Evolutionary conservation across 345 rosid genomes (phyloP).

Genomic region (Linum tenue): DNA sequence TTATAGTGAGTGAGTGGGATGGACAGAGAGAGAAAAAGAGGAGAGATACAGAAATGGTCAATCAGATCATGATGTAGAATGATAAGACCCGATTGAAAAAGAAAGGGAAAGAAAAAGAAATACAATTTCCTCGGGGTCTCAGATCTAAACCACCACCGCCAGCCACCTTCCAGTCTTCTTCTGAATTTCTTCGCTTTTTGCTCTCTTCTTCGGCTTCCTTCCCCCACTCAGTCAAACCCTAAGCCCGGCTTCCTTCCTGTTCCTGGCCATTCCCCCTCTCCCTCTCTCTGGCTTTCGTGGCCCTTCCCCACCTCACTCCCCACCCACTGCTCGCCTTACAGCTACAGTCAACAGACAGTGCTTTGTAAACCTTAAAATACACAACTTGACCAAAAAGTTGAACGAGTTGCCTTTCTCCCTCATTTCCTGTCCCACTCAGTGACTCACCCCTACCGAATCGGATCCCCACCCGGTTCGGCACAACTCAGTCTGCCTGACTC

Average conservation of each 20-base stretch:
- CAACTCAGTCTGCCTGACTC: not conserved
- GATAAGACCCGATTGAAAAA: conserved; percentile 27
- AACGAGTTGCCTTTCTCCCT: not conserved
- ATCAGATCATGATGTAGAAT: conserved; percentile 42
- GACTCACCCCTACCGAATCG: too few relatives aligned
- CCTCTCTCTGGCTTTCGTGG: too few relatives aligned
- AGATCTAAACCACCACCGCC: not conserved
- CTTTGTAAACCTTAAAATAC: not conserved
- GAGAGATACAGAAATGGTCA: conserved; percentile 9
- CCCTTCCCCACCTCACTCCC: too few relatives aligned
- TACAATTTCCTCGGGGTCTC: not conserved
- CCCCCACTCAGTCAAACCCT: too few relatives aligned
- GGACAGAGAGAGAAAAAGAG: conserved; percentile 12
- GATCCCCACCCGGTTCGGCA: too few relatives aligned
- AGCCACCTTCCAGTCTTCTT: not conserved
- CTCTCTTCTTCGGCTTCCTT: conserved; percentile 17
- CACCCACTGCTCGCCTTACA: not conserved
- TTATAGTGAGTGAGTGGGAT: not conserved
- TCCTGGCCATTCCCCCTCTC: too few relatives aligned
- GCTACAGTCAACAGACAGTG: not conserved
- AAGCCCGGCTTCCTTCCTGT: too few relatives aligned
- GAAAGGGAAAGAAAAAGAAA: not conserved
- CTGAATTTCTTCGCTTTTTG: conserved; percentile 22
- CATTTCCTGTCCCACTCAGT: too few relatives aligned
- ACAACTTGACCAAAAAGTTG: not conserved